Percentiles rank a stretch among this genome's conserved stretches.
phyloP scores from a whole-genome alignment of 352 stramenopile species.

The Achlya hypogyna region DNA sequence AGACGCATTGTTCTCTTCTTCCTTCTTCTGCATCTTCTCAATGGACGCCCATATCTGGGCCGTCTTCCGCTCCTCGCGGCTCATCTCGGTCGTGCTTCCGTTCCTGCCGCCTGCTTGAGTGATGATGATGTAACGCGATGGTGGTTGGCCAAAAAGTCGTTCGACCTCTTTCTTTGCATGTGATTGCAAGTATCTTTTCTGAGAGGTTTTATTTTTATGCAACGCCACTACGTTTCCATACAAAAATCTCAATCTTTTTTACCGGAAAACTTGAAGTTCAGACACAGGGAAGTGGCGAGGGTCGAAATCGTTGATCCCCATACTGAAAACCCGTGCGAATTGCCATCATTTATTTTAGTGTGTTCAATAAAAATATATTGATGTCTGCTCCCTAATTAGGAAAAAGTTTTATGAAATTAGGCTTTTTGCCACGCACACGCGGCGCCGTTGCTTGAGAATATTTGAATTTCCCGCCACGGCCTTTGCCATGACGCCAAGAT shows the following conservation, averaged over 20 bases:
- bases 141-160: neutral
- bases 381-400: no score
- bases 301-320: neutral
- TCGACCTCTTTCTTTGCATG: neutral
- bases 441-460: no score
- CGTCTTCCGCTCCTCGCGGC: conserved; percentile 68
- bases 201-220: neutral
- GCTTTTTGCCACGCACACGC: no score
- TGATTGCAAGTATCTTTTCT: neutral
- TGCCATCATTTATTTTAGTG: neutral
- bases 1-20: conserved; percentile 18
- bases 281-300: neutral
- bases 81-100: conserved; percentile 28
- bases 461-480: no score
- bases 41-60: conserved; percentile 71
- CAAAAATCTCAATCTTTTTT: neutral
- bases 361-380: no score
- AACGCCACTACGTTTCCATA: neutral
- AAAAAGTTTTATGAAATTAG: no score
- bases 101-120: neutral
- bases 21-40: conserved; percentile 58
- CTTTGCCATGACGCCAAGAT: no score
- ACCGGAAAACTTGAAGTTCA: neutral
- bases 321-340: neutral
- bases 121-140: conserved; percentile 4